Evolutionary conservation across 345 rosid species (phyloP), one percentile per base, ranked within the genome.

Genomic region (Eutrema heterophyllum): DNA sequence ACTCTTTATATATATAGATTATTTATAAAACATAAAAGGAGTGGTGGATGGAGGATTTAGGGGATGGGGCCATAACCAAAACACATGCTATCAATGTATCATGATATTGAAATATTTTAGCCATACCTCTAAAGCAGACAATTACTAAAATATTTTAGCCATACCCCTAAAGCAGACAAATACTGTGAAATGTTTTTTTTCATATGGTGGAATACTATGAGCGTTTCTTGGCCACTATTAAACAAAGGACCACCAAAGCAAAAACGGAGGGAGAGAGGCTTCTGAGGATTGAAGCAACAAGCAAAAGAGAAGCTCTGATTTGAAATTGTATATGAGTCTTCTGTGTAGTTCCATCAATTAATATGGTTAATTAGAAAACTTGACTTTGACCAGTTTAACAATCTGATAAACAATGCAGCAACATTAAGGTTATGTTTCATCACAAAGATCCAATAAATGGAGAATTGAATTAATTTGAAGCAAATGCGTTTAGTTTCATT

Each of bases 401-500:
- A 29, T 29, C 33, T 30, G 33, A 30, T 30, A 21, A 4, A 30
- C 66, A 70, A 48, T 33, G 27, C 0, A 60, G 51, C 29, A 59
- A 49, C 41, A 59, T 35, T 27, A 49, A 26, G 39, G 38, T 40
- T 68, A 58, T 46, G 66, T 39, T 60, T 21, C 24, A 1, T 21
- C 24, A 71, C 60, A 71, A 15, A 16, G 21, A 21, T 24, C 48
- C 24, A 57, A 54, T 6, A 56, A 56, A 8, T 24, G 27, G 30
- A 32, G 50, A 16, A 6, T 24, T 8, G 24, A 76, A 45, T 86
- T 71, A 81, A 58, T n/a, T 71, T 40, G 60, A 70, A 18, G 70
- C 64, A 81, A 82, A 69, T 27, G 86, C 73, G 54, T 79, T 85
- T 68, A 92, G 82, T 81, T 87, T 90, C 86, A 85, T 89, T 76